phyloP scores from a whole-genome alignment of 768 basidiomycete species.

The Hygrophorus pudorinus region DNA sequence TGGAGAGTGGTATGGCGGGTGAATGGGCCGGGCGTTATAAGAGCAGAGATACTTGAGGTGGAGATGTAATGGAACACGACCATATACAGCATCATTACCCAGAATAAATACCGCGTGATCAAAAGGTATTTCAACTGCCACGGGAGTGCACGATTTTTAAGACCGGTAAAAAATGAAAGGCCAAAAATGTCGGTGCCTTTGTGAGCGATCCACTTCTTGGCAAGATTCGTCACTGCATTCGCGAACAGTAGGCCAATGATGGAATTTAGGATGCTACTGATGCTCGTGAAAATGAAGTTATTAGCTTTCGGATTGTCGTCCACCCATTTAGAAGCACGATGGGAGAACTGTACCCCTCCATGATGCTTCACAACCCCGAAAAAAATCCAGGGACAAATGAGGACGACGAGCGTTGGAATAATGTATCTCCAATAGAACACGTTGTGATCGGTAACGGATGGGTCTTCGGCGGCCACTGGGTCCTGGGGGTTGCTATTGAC shows the following conservation, averaged over 20 bases:
- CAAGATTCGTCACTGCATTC: constrained; percentile 11
- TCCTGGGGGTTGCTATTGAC: too few species aligned
- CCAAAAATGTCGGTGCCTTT: constrained; percentile 6
- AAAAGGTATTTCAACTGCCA: too few species aligned
- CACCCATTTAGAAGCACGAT: constrained; percentile 4
- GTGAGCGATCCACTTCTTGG: constrained; percentile 9
- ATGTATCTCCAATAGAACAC: constrained; percentile 4
- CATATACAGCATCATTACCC: constrained; percentile 9
- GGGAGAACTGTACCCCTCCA: constrained; percentile 6
- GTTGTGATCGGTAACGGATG: too few species aligned
- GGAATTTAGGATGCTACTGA: constrained; percentile 10
- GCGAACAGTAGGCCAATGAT: constrained; percentile 11
- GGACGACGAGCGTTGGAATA: constrained; percentile 2
- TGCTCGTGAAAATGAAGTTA: constrained; percentile 10
- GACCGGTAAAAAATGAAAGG: constrained; percentile 9
- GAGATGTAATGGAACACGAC: constrained; percentile 8
- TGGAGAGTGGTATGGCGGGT: constrained; percentile 3
- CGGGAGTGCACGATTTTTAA: constrained; percentile 11
- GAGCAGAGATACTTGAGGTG: constrained; percentile 10
- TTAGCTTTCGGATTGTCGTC: constrained; percentile 5
- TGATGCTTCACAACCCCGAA: constrained; percentile 10
- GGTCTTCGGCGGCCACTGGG: too few species aligned
- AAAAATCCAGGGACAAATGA: constrained; percentile 16
- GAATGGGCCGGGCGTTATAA: constrained; percentile 11
- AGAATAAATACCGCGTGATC: constrained; percentile 1